Conservation (phyloP, 2,329 filamentous ascomycete genomes). For the Pseudopithomyces maydicus region DNA sequence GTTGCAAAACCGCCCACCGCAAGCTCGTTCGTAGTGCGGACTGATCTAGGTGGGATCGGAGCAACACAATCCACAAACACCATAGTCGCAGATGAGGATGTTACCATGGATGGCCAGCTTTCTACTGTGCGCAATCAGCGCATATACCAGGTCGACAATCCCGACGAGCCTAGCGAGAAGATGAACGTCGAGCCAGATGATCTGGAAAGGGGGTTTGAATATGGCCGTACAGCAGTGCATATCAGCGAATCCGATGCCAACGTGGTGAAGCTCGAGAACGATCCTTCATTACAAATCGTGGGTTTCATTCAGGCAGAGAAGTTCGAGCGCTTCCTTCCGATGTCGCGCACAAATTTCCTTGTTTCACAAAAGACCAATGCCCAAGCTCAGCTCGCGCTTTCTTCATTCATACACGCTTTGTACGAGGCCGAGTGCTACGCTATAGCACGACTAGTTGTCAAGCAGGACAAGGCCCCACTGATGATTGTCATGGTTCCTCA, state of each 20-base stretch:
- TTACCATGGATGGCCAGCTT: slow-evolving; percentile 51
- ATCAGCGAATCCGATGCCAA: slow-evolving; percentile 87
- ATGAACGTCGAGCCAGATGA: slow-evolving; percentile 80
- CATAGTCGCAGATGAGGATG: slow-evolving; percentile 47
- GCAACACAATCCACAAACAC: slow-evolving; percentile 60
- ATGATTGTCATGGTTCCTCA: slow-evolving; percentile 80
- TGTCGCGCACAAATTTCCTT: slow-evolving; percentile 80
- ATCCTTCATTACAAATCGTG: slow-evolving; percentile 76
- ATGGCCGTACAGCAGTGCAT: slow-evolving; percentile 87
- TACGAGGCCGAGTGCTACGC: slow-evolving; percentile 85
- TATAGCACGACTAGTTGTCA: slow-evolving; percentile 81
- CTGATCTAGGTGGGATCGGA: slow-evolving; percentile 52
- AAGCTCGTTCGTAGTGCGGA: slow-evolving; percentile 71
- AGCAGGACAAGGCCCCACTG: slow-evolving; percentile 78
- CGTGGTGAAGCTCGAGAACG: slow-evolving; percentile 84
- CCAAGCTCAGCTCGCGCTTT: slow-evolving; percentile 82
- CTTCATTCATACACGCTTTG: slow-evolving; percentile 86
- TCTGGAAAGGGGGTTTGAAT: slow-evolving; percentile 91
- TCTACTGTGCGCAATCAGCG: slow-evolving; percentile 76
- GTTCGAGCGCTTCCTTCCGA: slow-evolving; percentile 83
- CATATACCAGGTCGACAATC: slow-evolving; percentile 80
- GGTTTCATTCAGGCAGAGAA: slow-evolving; percentile 80
- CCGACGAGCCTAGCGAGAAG: slow-evolving; percentile 76
- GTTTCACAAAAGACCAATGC: slow-evolving; percentile 78
- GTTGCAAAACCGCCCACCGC: slow-evolving; percentile 75